A percentile compares a stretch with the other conserved stretches of the same genome.
Conservation (phyloP, 352 stramenopile species). For the Globisporangium echinulatum region DNA sequence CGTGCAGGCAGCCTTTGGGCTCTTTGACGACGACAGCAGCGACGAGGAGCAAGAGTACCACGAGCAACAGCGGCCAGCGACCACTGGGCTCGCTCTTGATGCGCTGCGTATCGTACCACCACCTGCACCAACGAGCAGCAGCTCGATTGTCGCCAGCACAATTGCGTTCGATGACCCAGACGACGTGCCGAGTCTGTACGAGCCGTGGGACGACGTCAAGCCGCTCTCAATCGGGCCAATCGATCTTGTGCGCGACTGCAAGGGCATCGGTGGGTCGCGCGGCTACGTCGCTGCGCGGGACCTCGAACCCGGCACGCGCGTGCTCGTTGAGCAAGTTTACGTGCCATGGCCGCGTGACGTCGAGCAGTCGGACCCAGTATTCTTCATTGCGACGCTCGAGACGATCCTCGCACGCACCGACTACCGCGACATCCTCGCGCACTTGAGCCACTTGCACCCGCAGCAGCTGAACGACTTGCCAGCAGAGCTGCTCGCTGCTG, state of each 20-base stretch:
- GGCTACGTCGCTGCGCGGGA: slow-evolving; percentile 83
- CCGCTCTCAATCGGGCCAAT: slow-evolving; percentile 83
- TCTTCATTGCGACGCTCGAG: slow-evolving; percentile 88
- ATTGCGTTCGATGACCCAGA: neutral
- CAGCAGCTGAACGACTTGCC: slow-evolving; percentile 73
- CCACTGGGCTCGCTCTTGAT: slow-evolving; percentile 1
- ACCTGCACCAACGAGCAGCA: neutral
- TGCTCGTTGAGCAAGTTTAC: slow-evolving; percentile 88
- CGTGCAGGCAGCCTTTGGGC: slow-evolving; percentile 64
- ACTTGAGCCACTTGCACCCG: slow-evolving; percentile 84
- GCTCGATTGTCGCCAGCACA: neutral
- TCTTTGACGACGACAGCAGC: slow-evolving; percentile 82
- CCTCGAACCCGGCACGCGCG: slow-evolving; percentile 80
- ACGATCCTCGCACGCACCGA: slow-evolving; percentile 68
- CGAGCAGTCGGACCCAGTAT: slow-evolving; percentile 58
- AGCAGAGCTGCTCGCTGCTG: slow-evolving; percentile 37
- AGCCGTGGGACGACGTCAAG: slow-evolving; percentile 67
- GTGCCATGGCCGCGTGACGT: slow-evolving; percentile 87
- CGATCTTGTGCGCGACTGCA: slow-evolving; percentile 46
- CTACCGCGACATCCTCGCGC: slow-evolving; percentile 59
- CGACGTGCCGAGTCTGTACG: slow-evolving; percentile 36
- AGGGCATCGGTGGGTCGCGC: slow-evolving; percentile 66
- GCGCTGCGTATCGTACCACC: slow-evolving; percentile 16
- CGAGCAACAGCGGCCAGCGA: slow-evolving; percentile 6
- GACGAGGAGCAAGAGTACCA: slow-evolving; percentile 26